These are phyloP conservation scores for Kodamaea suecica DNA, from an alignment of 1,139 yeast species.

Conservation along the genomic window DNA sequence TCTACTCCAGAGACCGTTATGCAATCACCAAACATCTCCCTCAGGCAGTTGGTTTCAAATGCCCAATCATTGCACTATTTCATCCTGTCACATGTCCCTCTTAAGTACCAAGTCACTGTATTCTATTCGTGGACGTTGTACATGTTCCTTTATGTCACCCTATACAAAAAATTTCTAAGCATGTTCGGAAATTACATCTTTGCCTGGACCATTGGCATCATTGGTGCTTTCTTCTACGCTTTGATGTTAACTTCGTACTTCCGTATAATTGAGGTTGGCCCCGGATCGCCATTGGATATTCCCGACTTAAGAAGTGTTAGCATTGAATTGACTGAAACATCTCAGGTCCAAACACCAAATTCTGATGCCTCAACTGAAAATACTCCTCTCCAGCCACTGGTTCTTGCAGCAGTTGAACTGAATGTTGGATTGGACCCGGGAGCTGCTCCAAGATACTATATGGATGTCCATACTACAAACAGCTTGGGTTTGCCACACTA, in stretches of 20 bases:
- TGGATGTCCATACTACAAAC: slow-evolving; percentile 27
- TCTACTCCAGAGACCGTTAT: no score
- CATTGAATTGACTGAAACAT: neutral
- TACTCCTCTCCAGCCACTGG: slow-evolving; percentile 3
- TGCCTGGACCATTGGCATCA: slow-evolving; percentile 15
- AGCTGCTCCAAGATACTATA: slow-evolving; percentile 33
- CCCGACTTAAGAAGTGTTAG: neutral
- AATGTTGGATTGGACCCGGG: slow-evolving; percentile 14
- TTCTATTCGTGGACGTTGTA: slow-evolving; percentile 60
- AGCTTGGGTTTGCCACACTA: slow-evolving; percentile 22
- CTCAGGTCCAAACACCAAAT: no score
- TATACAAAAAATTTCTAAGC: slow-evolving; percentile 17
- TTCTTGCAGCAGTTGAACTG: neutral
- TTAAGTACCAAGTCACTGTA: slow-evolving; percentile 52
- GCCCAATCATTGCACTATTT: no score
- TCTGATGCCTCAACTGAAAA: no score
- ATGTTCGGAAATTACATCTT: slow-evolving; percentile 12
- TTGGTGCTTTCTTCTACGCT: slow-evolving; percentile 21
- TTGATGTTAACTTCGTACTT: slow-evolving; percentile 45
- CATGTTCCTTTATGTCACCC: slow-evolving; percentile 24
- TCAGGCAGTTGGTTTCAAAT: no score
- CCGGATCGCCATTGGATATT: slow-evolving; percentile 39
- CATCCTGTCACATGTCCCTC: no score
- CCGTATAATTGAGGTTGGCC: slow-evolving; percentile 53
- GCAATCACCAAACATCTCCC: no score